Evolutionary conservation across 2,329 filamentous ascomycete genomes (phyloP), one percentile per base, ranked within the genome.

Genomic region (Mycosphaerella sp.): DNA sequence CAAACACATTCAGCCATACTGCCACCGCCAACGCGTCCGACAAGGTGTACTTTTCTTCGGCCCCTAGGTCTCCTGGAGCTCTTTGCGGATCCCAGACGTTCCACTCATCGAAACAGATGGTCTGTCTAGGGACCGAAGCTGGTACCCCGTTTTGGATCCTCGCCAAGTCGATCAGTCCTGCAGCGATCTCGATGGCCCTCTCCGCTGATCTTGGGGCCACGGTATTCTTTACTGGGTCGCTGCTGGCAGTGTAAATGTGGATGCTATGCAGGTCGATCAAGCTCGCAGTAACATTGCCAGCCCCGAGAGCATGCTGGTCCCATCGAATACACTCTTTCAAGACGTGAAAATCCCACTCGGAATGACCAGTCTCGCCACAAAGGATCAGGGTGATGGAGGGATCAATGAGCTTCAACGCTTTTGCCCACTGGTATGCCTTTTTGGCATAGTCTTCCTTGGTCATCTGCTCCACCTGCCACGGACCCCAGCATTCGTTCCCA

Each of bases 31-130:
- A 74, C 1, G 84, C 85, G 59, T 89, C 86, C 0, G 83, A 87
- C 6, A 89, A 76, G 0, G 82, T 88, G 71, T 89, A 87, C 61
- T 69, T 72, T 65, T 89, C 85, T 68, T 89, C 86, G 5, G 83
- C 86, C 13, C 86, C 86, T 54, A 78, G 67, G 60, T 85, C 81
- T 13, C 86, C 86, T 0, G 84, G 84, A 0, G 86, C 85, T 7
- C 85, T 79, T 47, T 76, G 73, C 0, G 85, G 84, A 60, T 88
- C 85, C 86, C 86, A 90, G 7, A 89, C 85, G 66, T 89, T 90
- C 86, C 86, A 89, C 68, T 89, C 86, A 65, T 90, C 86, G 64
- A 89, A 89, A 73, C 86, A 89, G 65, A 90, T 87, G 45, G 77
- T 84, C 41, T 81, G 84, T 3, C 78, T 73, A 3, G 79, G 78